Conservation (phyloP, 257 asterid species). For the Solanum chiquidenum region DNA sequence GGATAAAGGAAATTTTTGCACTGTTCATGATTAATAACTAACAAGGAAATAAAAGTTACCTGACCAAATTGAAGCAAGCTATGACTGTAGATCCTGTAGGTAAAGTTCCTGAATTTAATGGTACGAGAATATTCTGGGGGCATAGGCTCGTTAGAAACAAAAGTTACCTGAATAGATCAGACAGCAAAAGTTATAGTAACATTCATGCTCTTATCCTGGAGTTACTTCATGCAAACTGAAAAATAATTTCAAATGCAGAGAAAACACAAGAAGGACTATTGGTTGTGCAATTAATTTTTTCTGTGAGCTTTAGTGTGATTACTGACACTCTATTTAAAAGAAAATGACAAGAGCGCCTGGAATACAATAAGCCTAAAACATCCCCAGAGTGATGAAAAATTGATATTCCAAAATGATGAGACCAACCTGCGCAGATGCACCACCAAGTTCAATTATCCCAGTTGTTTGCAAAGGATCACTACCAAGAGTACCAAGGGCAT, state of each 20-base stretch:
- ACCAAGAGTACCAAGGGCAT: constrained; percentile 93
- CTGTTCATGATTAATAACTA: neutral
- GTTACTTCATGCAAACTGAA: neutral
- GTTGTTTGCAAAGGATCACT: constrained; percentile 76
- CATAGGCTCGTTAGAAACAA: constrained; percentile 67
- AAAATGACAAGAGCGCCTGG: neutral
- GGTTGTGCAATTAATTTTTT: neutral
- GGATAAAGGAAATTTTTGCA: neutral
- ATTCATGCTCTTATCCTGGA: neutral
- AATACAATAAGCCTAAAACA: neutral
- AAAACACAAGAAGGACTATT: neutral
- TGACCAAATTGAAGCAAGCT: constrained; percentile 97
- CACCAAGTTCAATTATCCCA: constrained; percentile 97
- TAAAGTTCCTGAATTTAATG: constrained; percentile 58
- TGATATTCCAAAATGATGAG: constrained; percentile 2
- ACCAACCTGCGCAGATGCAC: constrained; percentile 97
- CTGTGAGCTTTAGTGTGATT: neutral
- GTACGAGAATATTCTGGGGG: constrained; percentile 60
- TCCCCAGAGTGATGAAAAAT: neutral
- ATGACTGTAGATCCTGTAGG: constrained; percentile 84
- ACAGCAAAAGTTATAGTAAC: neutral
- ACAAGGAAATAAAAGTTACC: constrained; percentile 32
- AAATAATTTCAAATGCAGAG: neutral
- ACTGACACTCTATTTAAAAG: neutral
- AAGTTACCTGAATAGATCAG: constrained; percentile 51